A percentile compares a stretch with the other conserved stretches of the same genome.
These are phyloP conservation scores for Chlamydomonas sp. DNA, from an alignment of 139 green algal genomes.

Conservation along the genomic window DNA sequence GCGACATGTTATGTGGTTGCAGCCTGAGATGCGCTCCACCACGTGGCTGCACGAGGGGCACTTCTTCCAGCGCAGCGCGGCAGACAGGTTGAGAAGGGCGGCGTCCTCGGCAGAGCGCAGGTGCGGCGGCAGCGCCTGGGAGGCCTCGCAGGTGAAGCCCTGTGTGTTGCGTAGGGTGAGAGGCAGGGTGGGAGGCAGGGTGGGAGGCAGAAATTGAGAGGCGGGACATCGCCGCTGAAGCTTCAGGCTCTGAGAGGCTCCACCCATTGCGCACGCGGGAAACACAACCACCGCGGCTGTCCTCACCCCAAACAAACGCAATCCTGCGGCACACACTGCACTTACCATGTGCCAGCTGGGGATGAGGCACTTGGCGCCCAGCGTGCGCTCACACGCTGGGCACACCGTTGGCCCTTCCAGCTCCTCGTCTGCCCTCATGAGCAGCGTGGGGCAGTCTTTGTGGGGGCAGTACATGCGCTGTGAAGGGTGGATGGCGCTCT, in stretches of 20 bases:
- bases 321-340: no score
- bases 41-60: constrained; percentile 38
- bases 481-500: no score
- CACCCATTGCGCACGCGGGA: no score
- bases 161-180: not conserved
- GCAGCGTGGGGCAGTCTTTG: constrained; percentile 9
- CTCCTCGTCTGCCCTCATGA: constrained; percentile 16
- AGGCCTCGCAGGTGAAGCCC: constrained; percentile 39
- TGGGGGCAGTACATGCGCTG: constrained; percentile 13
- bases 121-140: constrained; percentile 37
- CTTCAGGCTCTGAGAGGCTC: no score
- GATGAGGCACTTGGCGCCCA: constrained; percentile 16
- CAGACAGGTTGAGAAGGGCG: constrained; percentile 29
- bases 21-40: constrained; percentile 43
- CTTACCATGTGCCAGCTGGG: constrained; percentile 26
- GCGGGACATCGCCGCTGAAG: no score
- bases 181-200: no score
- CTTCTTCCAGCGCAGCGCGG: constrained; percentile 25
- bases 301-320: not conserved
- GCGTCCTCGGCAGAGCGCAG: constrained; percentile 37
- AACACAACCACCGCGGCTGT: no score
- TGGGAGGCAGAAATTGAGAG: not conserved
- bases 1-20: constrained; percentile 44
- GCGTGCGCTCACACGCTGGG: constrained; percentile 12
- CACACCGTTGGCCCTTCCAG: constrained; percentile 10